Percentiles rank a stretch among this genome's conserved stretches.
Conservation (phyloP, 176 grass and related monocot genomes). For the Chloris gayana region DNA sequence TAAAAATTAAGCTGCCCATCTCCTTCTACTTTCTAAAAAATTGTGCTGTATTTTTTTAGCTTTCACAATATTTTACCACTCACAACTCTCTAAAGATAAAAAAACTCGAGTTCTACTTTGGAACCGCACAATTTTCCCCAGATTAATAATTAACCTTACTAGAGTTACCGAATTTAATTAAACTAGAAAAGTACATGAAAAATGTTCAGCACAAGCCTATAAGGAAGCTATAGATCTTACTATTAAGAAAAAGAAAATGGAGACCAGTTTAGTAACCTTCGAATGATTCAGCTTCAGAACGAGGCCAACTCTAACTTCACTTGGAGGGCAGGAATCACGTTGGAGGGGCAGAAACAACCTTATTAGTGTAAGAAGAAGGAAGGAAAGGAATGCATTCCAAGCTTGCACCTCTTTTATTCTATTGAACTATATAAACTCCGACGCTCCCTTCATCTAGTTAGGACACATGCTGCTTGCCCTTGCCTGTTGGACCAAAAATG, state of each 20-base stretch:
- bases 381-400: constrained; percentile 88
- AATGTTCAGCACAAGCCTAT: background rate
- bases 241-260: constrained; percentile 2
- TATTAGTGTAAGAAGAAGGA: constrained; percentile 18
- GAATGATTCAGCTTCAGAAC: constrained; percentile 40
- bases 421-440: constrained; percentile 46
- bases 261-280: background rate
- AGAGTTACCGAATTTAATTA: constrained; percentile 3
- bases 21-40: background rate
- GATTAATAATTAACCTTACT: background rate
- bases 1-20: background rate
- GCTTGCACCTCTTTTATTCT: constrained; percentile 34
- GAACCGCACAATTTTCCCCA: background rate
- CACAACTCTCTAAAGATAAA: background rate
- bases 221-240: constrained; percentile 19
- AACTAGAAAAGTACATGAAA: background rate
- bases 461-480: background rate
- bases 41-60: constrained; percentile 4
- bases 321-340: constrained; percentile 45
- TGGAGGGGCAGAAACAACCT: constrained; percentile 36
- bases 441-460: constrained; percentile 9
- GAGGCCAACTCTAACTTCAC: constrained; percentile 44
- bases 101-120: background rate
- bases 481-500: constrained; percentile 50
- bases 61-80: background rate